Evolutionary conservation across 2,329 filamentous ascomycete species (phyloP).

Genomic region (Colletotrichum sp.): DNA sequence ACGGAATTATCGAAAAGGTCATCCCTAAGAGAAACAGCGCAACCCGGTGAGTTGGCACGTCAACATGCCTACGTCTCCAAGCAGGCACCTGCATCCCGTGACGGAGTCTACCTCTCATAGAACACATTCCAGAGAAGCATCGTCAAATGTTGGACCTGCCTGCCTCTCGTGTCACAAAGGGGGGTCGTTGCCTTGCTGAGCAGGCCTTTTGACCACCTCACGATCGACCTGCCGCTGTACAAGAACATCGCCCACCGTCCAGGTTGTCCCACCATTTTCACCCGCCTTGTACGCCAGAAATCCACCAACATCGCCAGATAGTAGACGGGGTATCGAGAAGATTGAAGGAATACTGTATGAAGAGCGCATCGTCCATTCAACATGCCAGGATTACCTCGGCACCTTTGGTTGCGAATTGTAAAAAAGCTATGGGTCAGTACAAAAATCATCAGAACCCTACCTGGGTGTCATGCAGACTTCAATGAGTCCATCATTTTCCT

Average conservation of each 20-base stretch:
- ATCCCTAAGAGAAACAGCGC: neutral
- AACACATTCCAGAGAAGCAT: neutral
- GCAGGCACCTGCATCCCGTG: neutral
- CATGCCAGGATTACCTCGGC: neutral
- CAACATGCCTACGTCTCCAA: neutral
- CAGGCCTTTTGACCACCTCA: neutral
- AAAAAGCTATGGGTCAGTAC: slow-evolving; percentile 15
- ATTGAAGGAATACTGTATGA: neutral
- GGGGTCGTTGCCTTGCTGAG: neutral
- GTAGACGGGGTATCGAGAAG: slow-evolving; percentile 17
- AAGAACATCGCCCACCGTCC: neutral
- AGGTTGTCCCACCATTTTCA: neutral
- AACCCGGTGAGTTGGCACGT: neutral
- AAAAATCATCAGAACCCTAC: slow-evolving; percentile 12
- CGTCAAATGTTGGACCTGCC: neutral
- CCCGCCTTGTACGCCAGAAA: slow-evolving; percentile 11
- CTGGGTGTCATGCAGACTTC: neutral
- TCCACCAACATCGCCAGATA: slow-evolving; percentile 16
- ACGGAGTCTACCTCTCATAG: neutral
- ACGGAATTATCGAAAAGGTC: neutral
- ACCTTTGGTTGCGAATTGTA: neutral
- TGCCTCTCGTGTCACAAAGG: neutral
- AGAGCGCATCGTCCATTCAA: neutral
- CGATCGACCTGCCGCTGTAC: neutral
- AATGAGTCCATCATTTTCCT: neutral